phyloP scores from a whole-genome alignment of 2,329 filamentous ascomycete genomes.

The Ilyonectria mors-panacis region DNA sequence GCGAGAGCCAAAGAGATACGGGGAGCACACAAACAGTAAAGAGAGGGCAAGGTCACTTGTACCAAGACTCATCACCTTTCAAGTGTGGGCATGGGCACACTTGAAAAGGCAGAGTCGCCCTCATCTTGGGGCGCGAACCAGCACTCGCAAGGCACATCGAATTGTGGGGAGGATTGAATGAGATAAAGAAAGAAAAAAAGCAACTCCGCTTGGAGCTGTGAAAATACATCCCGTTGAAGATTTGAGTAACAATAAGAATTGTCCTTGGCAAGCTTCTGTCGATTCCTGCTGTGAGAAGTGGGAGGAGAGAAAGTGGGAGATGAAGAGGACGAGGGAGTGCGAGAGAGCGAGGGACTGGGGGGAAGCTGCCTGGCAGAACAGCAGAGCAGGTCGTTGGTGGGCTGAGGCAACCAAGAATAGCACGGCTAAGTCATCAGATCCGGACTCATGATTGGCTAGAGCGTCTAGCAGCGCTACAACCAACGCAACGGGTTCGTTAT shows the following conservation, averaged over 20 bases:
- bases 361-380: conserved; percentile 25
- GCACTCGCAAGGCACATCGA: neutral
- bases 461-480: neutral
- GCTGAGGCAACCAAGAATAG: conserved; percentile 28
- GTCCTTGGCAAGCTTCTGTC: neutral
- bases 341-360: conserved; percentile 16
- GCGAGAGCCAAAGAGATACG: neutral
- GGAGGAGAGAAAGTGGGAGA: conserved; percentile 12
- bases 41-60: conserved; percentile 25
- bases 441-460: conserved; percentile 2
- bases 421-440: conserved; percentile 21
- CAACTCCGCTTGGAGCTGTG: conserved; percentile 9
- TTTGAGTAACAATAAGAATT: neutral
- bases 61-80: conserved; percentile 3
- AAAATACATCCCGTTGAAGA: neutral
- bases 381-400: conserved; percentile 11
- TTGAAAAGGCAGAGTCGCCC: neutral
- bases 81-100: neutral
- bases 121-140: conserved; percentile 17
- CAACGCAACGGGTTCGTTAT: neutral
- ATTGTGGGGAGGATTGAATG: neutral
- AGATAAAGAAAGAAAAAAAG: neutral
- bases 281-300: neutral
- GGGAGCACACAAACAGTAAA: neutral
- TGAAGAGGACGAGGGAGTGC: conserved; percentile 2